These are phyloP conservation scores for Penicillium maclennaniae DNA, from an alignment of 495 filamentous ascomycete species.

Conservation along the genomic window DNA sequence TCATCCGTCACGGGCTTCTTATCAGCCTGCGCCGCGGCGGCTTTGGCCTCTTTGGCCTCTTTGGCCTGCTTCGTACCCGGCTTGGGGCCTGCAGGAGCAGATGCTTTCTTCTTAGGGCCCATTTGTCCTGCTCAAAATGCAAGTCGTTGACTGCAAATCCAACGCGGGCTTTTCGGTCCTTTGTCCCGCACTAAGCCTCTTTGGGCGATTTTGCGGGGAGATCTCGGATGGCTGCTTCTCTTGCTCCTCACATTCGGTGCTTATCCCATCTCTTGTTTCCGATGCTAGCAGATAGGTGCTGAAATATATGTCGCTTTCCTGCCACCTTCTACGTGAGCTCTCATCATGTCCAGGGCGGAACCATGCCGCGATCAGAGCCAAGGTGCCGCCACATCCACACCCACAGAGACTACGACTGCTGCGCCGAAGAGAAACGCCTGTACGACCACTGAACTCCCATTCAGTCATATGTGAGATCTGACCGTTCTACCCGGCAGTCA, in stretches of 20 bases:
- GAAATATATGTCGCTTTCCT: neutral
- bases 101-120: slow-evolving; percentile 44
- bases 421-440: slow-evolving; percentile 44
- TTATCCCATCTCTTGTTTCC: neutral
- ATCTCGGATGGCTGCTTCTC: slow-evolving; percentile 1
- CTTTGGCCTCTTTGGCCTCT: slow-evolving; percentile 30
- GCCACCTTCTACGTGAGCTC: neutral
- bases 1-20: slow-evolving; percentile 44
- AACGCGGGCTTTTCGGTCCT: slow-evolving; percentile 12
- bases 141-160: neutral
- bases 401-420: slow-evolving; percentile 5
- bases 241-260: neutral
- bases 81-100: slow-evolving; percentile 41
- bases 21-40: slow-evolving; percentile 32
- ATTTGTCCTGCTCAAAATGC: slow-evolving; percentile 25
- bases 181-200: slow-evolving; percentile 36
- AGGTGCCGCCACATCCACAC: neutral
- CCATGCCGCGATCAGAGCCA: neutral
- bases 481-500: slow-evolving; percentile 41
- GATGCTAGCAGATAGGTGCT: neutral
- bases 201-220: slow-evolving; percentile 29
- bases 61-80: slow-evolving; percentile 47
- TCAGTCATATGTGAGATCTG: neutral
- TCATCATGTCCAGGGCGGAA: slow-evolving; percentile 11
- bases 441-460: slow-evolving; percentile 15